A percentile compares a stretch with the other conserved stretches of the same genome.
These are phyloP conservation scores for Mortierella polycephala DNA, from an alignment of 371 early-diverging fungal species.

Conservation along the genomic window DNA sequence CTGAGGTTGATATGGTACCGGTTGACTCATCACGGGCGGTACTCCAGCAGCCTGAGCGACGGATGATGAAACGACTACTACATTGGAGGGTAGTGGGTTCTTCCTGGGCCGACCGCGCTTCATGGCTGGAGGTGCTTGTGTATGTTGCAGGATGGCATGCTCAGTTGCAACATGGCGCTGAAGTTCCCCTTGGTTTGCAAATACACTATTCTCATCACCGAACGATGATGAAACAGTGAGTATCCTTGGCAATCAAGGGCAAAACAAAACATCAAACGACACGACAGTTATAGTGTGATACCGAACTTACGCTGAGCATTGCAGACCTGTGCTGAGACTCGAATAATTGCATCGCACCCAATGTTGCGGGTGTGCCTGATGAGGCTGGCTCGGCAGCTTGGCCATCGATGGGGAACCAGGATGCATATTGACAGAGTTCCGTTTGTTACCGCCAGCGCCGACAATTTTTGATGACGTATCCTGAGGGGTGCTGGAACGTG, in stretches of 20 bases:
- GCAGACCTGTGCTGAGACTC: slow-evolving; percentile 32
- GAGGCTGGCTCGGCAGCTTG: slow-evolving; percentile 1
- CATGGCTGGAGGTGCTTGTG: slow-evolving; percentile 39
- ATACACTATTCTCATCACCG: slow-evolving; percentile 15
- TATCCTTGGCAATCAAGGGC: neutral
- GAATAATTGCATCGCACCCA: slow-evolving; percentile 46
- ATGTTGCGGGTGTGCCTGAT: slow-evolving; percentile 16
- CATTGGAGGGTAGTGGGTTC: slow-evolving; percentile 27
- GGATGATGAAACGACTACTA: slow-evolving; percentile 5
- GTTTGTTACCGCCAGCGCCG: slow-evolving; percentile 9
- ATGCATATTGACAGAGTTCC: slow-evolving; percentile 32
- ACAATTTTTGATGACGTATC: slow-evolving; percentile 1
- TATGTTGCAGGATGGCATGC: slow-evolving; percentile 38
- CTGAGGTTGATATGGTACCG: slow-evolving; percentile 23
- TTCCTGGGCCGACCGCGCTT: slow-evolving; percentile 50
- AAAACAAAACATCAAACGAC: no score
- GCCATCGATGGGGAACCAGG: slow-evolving; percentile 22
- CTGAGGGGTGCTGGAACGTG: slow-evolving; percentile 41
- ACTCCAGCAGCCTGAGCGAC: slow-evolving; percentile 4
- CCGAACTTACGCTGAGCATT: slow-evolving; percentile 42
- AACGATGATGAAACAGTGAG: neutral
- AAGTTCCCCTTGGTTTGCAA: slow-evolving; percentile 26
- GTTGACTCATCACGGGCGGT: slow-evolving; percentile 18
- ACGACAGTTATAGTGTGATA: no score
- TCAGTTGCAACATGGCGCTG: slow-evolving; percentile 45